Conservation (phyloP, 192 early-diverging fungal genomes). For the Coemansia nantahalensis region DNA sequence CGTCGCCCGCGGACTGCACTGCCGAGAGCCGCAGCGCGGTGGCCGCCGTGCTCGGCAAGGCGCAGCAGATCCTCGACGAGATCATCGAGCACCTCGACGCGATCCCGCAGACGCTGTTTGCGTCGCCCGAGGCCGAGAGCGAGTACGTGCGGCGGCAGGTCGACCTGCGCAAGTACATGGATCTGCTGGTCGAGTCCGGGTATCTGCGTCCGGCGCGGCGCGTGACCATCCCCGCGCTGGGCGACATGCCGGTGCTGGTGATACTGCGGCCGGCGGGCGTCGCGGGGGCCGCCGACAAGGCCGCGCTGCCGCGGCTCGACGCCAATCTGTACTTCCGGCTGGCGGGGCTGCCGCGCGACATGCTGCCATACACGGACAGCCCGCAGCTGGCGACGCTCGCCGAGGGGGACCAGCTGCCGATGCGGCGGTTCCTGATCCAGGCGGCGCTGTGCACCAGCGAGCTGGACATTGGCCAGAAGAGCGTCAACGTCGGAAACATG, state of each 20-base stretch:
- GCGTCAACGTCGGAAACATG: conserved; percentile 94
- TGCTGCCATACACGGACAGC: conserved; percentile 72
- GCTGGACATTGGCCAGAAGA: conserved; percentile 93
- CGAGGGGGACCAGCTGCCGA: conserved; percentile 56
- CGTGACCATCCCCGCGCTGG: conserved; percentile 60
- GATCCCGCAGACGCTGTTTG: conserved; percentile 35
- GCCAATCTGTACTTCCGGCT: conserved; percentile 80
- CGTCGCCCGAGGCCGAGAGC: conserved; percentile 33
- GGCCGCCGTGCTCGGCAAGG: conserved; percentile 14
- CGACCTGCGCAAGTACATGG: conserved; percentile 69
- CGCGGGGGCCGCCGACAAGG: conserved; percentile 5
- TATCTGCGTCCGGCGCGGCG: conserved; percentile 58
- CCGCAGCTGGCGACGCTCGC: conserved; percentile 38
- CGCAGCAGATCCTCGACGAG: conserved; percentile 32
- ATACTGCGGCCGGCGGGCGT: conserved; percentile 63
- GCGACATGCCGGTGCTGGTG: conserved; percentile 65
- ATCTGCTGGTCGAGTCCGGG: conserved; percentile 65
- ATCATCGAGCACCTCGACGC: conserved; percentile 33
- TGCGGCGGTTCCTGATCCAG: conserved; percentile 88
- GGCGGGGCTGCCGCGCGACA: conserved; percentile 81
- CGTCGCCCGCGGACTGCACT: too few species aligned
- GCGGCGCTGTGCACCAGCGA: conserved; percentile 78
- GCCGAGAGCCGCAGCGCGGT: not conserved
- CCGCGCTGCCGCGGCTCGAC: conserved; percentile 16
- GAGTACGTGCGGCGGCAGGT: conserved; percentile 53